These are phyloP conservation scores for Juglanconis oblonga DNA, from an alignment of 2,329 filamentous ascomycete genomes.

Conservation along the genomic window DNA sequence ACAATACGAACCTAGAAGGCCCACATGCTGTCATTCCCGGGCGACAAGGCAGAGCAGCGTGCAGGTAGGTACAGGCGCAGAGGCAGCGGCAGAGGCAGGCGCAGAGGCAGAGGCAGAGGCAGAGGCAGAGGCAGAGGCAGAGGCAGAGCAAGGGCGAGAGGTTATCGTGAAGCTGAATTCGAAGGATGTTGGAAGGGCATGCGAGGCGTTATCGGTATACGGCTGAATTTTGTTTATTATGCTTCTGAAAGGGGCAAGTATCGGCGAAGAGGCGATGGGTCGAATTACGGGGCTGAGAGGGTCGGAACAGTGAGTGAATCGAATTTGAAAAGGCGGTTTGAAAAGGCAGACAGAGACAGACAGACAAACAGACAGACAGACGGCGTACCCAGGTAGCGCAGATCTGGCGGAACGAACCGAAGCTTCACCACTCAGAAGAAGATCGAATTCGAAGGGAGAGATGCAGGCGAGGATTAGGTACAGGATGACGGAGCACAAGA, in stretches of 20 bases:
- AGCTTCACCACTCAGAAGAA: too few species aligned
- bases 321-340: not conserved
- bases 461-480: too few species aligned
- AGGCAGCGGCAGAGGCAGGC: not conserved
- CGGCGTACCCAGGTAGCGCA: conserved; percentile 3
- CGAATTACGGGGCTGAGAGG: not conserved
- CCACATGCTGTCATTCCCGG: conserved; percentile 19
- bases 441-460: too few species aligned
- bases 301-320: not conserved
- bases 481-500: too few species aligned
- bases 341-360: not conserved
- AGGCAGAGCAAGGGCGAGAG: not conserved
- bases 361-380: not conserved
- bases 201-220: not conserved
- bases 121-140: not conserved
- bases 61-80: not conserved
- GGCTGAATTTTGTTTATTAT: not conserved
- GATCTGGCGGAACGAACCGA: not conserved
- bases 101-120: too few species aligned
- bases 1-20: conserved; percentile 16
- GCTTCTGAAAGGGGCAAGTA: conserved; percentile 1
- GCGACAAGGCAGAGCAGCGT: conserved; percentile 5
- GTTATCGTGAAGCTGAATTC: not conserved
- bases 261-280: not conserved
- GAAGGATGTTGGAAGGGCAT: not conserved